Evolutionary conservation across 2,329 filamentous ascomycete genomes (phyloP).

Genomic region (Alternaria panax): DNA sequence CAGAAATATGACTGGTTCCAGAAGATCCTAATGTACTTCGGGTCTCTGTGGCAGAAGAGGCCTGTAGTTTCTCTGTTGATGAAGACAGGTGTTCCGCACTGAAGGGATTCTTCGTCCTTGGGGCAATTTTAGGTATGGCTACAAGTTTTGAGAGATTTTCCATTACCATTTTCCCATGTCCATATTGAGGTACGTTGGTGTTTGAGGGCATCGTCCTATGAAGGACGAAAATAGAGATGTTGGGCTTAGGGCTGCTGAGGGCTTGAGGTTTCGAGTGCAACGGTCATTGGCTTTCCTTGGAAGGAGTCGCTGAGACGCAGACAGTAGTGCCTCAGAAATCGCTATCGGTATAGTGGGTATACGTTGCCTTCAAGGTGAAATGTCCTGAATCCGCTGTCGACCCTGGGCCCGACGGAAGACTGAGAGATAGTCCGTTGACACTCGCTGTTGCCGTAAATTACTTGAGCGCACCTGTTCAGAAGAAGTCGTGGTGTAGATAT

Average conservation of each 20-base stretch:
- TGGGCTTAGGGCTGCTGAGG: no score
- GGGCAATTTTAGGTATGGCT: conserved; percentile 11
- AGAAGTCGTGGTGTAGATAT: not conserved
- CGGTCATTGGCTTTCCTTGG: not conserved
- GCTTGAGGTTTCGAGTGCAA: no score
- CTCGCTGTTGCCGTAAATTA: not conserved
- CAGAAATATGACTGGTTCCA: not conserved
- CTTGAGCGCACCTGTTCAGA: not conserved
- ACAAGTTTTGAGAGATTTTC: conserved; percentile 5
- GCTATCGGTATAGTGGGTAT: not conserved
- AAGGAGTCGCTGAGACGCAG: not conserved
- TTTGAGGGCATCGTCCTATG: no score
- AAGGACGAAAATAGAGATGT: no score
- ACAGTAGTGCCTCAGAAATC: not conserved
- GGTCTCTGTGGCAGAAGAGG: not conserved
- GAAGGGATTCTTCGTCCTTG: not conserved
- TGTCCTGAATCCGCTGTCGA: not conserved
- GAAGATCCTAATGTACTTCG: not conserved
- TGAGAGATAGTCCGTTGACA: not conserved
- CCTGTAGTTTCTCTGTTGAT: not conserved
- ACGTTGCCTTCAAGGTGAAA: not conserved
- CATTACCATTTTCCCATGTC: not conserved
- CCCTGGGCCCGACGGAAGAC: not conserved
- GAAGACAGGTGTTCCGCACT: not conserved
- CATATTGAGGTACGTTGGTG: not conserved